Evolutionary conservation across 2,329 filamentous ascomycete species (phyloP), one percentile per base, ranked within the genome.

Genomic region (Ambrosiella xylebori): DNA sequence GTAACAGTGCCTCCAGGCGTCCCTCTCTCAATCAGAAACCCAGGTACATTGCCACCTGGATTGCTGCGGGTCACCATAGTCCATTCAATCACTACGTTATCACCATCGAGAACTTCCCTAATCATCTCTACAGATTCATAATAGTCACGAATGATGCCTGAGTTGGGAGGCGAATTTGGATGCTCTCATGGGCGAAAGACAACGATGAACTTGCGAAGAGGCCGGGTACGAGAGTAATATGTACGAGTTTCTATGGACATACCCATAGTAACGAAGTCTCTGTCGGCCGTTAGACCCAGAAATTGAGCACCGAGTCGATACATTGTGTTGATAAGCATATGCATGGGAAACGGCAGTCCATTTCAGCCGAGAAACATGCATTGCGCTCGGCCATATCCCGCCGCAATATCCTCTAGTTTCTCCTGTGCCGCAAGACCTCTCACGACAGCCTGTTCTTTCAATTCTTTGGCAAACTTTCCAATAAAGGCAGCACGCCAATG

Each of bases 71-170:
- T 95, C 15, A 95, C 81, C 89, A 95, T 95, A 61, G 93, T 79
- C 89, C 89, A 95, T 68, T 95, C 89, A 1, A 95, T 67, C 3
- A 40, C 37, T 3, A 59, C 12, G 15, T 27, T 17, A 8, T 47
- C 54, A 7, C 44, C 54, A 8, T 40, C 54, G 19, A 38, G 39
- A n/a, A 96, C 78, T 69, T 97, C 55, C 54, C 90, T 77, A 59
- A 96, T 90, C 63, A 95, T 76, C 69, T 97, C 91, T 13, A 96
- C 85, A 1, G 87, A 94, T 71, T 96, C 90, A 64, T 96, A 97
- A 62, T 83, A 77, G 2, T 90, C 91, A 45, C 88, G 78, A 54
- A 95, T 86, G 67, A 84, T 91, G 13, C 86, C 87, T 60, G 79
- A 71, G 8, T 84, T 76, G 11, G 77, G 76, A 17, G 84, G 82